phyloP scores from a whole-genome alignment of 257 asterid genomes.

The Nicotiana knightiana region DNA sequence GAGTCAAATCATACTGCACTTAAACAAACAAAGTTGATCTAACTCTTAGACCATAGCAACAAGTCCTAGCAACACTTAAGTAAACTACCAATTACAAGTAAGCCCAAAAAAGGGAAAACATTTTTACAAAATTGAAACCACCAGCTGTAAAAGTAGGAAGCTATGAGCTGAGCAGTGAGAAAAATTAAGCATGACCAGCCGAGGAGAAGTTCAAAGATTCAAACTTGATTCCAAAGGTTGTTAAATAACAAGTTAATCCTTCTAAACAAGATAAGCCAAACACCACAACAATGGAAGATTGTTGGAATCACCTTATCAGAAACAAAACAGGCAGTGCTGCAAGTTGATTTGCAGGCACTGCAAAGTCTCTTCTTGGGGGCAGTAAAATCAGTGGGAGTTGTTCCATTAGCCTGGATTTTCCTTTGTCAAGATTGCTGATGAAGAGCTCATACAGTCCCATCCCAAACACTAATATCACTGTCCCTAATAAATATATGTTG shows the following conservation, averaged over 20 bases:
- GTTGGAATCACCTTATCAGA: constrained; percentile 64
- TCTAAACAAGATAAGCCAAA: neutral
- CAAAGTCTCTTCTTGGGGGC: constrained; percentile 56
- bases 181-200: neutral
- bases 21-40: constrained; percentile 3
- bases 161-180: neutral
- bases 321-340: constrained; percentile 85
- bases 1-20: constrained; percentile 78
- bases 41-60: constrained; percentile 4
- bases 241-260: neutral
- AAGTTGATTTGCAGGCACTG: constrained; percentile 61
- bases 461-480: no score
- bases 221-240: neutral
- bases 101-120: neutral
- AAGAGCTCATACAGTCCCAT: no score
- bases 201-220: neutral
- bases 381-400: constrained; percentile 17
- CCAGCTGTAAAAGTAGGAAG: neutral
- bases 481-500: no score
- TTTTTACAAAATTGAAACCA: neutral
- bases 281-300: neutral
- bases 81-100: neutral
- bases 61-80: neutral
- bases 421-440: no score
- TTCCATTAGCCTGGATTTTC: neutral